These are phyloP conservation scores for Plasmodium knowlesi DNA, from an alignment of 169 alveolate genomes.

Conservation along the genomic window DNA sequence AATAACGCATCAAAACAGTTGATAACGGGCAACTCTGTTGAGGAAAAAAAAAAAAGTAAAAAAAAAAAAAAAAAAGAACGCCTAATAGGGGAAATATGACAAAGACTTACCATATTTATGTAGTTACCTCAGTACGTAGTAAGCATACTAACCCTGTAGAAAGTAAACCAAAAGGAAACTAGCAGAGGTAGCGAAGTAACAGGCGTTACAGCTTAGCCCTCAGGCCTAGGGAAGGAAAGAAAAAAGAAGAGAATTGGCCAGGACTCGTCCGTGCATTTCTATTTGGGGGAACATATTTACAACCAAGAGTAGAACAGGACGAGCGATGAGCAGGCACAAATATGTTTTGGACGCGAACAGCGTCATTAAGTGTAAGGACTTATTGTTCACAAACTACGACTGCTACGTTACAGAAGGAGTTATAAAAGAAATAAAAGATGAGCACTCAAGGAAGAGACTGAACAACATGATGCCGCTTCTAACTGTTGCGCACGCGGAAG, in stretches of 20 bases:
- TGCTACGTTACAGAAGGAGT: conserved; percentile 73
- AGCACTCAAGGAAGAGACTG: conserved; percentile 35
- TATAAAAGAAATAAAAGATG: conserved; percentile 75
- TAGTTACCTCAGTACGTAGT: background rate
- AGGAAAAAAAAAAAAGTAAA: background rate
- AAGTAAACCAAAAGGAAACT: background rate
- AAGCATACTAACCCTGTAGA: background rate
- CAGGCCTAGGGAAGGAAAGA: background rate
- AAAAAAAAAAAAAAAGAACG: background rate
- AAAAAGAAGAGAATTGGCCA: background rate
- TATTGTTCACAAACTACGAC: conserved; percentile 36
- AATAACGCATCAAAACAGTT: background rate
- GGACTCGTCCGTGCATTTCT: background rate
- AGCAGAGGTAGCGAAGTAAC: background rate
- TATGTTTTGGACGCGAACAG: conserved; percentile 65
- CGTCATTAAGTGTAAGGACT: conserved; percentile 55
- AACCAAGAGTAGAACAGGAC: background rate
- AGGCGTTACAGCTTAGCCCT: background rate
- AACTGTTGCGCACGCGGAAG: conserved; percentile 81
- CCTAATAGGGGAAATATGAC: background rate
- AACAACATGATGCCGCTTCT: conserved; percentile 56
- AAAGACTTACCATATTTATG: background rate
- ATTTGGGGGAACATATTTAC: background rate
- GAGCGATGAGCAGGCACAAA: conserved; percentile 7
- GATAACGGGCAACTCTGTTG: background rate